A percentile compares a stretch with the other conserved stretches of the same genome.
phyloP scores from a whole-genome alignment of 495 filamentous ascomycete species.

The Penicillium lagena region DNA sequence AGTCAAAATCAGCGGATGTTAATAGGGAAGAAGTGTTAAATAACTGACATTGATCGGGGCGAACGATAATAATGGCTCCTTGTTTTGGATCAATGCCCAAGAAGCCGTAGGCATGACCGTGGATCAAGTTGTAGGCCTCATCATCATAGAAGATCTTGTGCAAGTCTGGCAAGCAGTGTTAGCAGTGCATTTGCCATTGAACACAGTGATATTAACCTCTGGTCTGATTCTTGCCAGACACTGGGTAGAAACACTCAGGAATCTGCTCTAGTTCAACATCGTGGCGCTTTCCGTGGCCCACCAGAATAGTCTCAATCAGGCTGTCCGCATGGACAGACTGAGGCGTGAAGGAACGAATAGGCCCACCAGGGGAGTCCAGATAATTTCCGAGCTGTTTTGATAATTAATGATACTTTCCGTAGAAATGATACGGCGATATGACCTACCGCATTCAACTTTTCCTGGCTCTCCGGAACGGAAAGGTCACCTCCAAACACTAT shows the following conservation, averaged over 20 bases:
- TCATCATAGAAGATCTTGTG: constrained; percentile 64
- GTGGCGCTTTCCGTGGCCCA: constrained; percentile 47
- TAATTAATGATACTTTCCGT: too few relatives aligned
- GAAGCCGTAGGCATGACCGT: constrained; percentile 56
- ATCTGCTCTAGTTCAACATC: constrained; percentile 53
- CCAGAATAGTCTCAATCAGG: constrained; percentile 54
- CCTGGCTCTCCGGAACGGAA: constrained; percentile 21
- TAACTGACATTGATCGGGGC: constrained; percentile 62
- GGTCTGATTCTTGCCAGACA: constrained; percentile 52
- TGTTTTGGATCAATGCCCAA: constrained; percentile 48
- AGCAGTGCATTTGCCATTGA: neutral
- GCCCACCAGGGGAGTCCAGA: constrained; percentile 25
- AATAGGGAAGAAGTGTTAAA: neutral
- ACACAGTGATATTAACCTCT: constrained; percentile 35
- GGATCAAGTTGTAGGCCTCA: constrained; percentile 57
- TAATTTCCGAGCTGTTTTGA: constrained; percentile 27
- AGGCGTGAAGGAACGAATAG: constrained; percentile 40
- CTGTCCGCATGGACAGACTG: constrained; percentile 42
- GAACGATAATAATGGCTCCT: constrained; percentile 55
- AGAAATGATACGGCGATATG: neutral
- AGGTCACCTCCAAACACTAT: constrained; percentile 52
- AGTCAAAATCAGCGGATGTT: neutral
- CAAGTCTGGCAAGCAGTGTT: constrained; percentile 32
- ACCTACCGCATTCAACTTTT: constrained; percentile 39
- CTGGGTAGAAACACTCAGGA: constrained; percentile 52